Percentiles rank a stretch among this genome's conserved stretches.
Evolutionary conservation across 2,329 filamentous ascomycete species (phyloP).

Genomic region (Mycosphaerella sp.): DNA sequence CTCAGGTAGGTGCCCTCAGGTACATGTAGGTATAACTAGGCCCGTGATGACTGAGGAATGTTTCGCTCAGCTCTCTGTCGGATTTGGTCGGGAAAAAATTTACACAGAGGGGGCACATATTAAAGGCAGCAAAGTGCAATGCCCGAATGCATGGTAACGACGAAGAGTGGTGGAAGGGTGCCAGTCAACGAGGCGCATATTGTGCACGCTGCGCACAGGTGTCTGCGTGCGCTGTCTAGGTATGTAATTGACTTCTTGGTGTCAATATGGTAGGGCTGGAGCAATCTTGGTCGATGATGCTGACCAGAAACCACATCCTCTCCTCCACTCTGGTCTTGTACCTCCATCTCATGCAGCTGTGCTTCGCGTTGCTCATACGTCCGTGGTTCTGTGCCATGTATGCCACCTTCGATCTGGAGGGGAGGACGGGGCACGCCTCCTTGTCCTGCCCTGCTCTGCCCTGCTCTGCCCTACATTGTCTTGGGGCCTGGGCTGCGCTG

Average conservation of each 20-base stretch:
- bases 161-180: not conserved
- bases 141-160: slow-evolving; percentile 1
- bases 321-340: not conserved
- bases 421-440: not conserved
- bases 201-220: slow-evolving; percentile 1
- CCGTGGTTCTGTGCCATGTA: not conserved
- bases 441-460: not conserved
- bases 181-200: slow-evolving; percentile 6
- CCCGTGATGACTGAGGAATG: not conserved
- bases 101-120: not conserved
- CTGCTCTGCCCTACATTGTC: no score
- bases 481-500: no score
- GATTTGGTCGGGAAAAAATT: not conserved
- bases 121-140: not conserved
- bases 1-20: not conserved
- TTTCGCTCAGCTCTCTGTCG: not conserved
- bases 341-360: not conserved
- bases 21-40: not conserved
- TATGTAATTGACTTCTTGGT: not conserved
- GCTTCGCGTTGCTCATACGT: not conserved
- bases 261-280: slow-evolving; percentile 7
- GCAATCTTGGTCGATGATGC: slow-evolving; percentile 1
- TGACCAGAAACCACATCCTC: not conserved
- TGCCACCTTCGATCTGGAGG: not conserved
- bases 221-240: not conserved